These are phyloP conservation scores for Taiozyma sp. DNA, from an alignment of 1,139 yeast genomes.

Conservation along the genomic window DNA sequence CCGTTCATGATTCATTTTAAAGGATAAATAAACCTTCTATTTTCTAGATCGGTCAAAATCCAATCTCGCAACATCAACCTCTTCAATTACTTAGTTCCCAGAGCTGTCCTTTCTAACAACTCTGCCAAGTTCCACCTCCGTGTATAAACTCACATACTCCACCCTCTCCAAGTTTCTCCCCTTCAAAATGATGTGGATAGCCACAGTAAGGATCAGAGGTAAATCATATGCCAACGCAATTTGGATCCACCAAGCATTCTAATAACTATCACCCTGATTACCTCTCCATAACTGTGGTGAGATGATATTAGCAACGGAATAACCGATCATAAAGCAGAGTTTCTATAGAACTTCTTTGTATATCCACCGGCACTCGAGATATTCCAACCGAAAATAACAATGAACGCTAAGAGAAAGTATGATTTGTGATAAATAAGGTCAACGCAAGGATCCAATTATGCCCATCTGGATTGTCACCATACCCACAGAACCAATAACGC, in stretches of 20 bases:
- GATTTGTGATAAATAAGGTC: slow-evolving; percentile 37
- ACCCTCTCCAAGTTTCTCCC: slow-evolving; percentile 36
- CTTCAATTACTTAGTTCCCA: slow-evolving; percentile 4
- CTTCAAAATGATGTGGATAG: slow-evolving; percentile 35
- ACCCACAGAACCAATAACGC: slow-evolving; percentile 35
- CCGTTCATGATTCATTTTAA: slow-evolving; percentile 15
- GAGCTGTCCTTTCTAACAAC: background rate
- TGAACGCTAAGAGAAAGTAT: slow-evolving; percentile 37
- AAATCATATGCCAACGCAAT: slow-evolving; percentile 41
- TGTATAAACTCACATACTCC: background rate
- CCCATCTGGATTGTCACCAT: slow-evolving; percentile 40
- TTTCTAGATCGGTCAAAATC: slow-evolving; percentile 42
- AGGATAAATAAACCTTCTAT: slow-evolving; percentile 37
- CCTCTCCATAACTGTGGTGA: slow-evolving; percentile 43
- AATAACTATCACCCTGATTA: slow-evolving; percentile 37
- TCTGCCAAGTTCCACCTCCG: background rate
- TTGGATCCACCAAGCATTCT: slow-evolving; percentile 51
- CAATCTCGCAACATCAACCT: slow-evolving; percentile 34
- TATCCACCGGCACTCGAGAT: slow-evolving; percentile 34
- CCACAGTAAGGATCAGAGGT: slow-evolving; percentile 35
- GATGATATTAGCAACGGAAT: slow-evolving; percentile 37
- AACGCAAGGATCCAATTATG: slow-evolving; percentile 32
- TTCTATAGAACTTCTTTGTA: slow-evolving; percentile 37
- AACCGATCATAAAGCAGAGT: slow-evolving; percentile 34
- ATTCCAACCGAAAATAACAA: slow-evolving; percentile 36